Evolutionary conservation across 208 protist genomes (phyloP).

Genomic region (Leishmania gerbilli): DNA sequence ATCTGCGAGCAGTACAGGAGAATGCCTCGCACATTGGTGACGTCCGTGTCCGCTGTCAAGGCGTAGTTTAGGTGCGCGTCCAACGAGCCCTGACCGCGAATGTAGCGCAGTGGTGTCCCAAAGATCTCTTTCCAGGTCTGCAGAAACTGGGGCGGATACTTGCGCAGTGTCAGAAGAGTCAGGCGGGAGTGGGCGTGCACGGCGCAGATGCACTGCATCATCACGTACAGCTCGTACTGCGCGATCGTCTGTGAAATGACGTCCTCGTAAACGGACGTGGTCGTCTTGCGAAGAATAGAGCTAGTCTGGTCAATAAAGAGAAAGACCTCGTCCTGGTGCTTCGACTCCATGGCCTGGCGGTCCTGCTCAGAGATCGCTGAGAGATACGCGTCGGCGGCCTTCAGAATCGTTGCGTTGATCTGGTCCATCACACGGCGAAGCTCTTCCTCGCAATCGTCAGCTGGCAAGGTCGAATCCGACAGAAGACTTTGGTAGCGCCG

Average conservation of each 20-base stretch:
- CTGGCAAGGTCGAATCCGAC: conserved; percentile 24
- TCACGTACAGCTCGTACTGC: conserved; percentile 77
- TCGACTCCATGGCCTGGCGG: conserved; percentile 5
- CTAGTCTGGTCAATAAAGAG: conserved; percentile 88
- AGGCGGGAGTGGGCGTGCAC: conserved; percentile 69
- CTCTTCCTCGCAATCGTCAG: conserved; percentile 8
- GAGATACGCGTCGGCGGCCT: conserved; percentile 43
- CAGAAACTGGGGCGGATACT: conserved; percentile 60
- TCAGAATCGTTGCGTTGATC: conserved; percentile 51
- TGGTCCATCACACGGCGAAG: conserved; percentile 31
- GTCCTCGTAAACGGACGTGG: conserved; percentile 77
- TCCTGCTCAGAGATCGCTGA: conserved; percentile 22
- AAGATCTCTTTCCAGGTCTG: conserved; percentile 69
- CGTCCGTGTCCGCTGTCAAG: conserved; percentile 44
- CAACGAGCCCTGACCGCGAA: conserved; percentile 79
- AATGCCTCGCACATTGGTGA: conserved; percentile 68
- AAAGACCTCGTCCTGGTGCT: conserved; percentile 61
- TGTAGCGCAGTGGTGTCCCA: conserved; percentile 64
- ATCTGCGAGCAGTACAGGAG: conserved; percentile 90
- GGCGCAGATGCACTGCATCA: conserved; percentile 86
- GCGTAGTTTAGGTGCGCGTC: conserved; percentile 86
- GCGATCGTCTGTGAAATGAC: conserved; percentile 84
- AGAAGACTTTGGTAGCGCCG: conserved; percentile 28
- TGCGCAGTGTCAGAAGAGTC: conserved; percentile 73
- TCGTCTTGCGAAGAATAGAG: conserved; percentile 70